Conservation (phyloP, 2,329 filamentous ascomycete genomes). For the Byssoonygena ceratinophila region DNA sequence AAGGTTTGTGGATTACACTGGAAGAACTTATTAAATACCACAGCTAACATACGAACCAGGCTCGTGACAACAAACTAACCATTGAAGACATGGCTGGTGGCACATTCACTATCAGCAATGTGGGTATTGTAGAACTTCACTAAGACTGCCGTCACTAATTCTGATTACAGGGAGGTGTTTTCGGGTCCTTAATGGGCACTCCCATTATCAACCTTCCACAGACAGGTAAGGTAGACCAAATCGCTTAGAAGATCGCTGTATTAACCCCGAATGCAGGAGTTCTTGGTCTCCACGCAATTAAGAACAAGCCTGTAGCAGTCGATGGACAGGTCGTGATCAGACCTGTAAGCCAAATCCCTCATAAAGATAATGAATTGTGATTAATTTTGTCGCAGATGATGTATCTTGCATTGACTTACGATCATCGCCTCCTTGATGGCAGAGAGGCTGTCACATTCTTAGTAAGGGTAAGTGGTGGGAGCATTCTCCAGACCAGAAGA, state of each 20-base stretch:
- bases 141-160: slow-evolving; percentile 14
- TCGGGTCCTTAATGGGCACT: slow-evolving; percentile 93
- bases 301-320: slow-evolving; percentile 78
- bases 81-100: slow-evolving; percentile 99
- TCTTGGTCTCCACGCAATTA: slow-evolving; percentile 88
- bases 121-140: slow-evolving; percentile 22
- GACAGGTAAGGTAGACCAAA: slow-evolving; percentile 45
- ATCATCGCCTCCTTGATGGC: slow-evolving; percentile 89
- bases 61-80: slow-evolving; percentile 88
- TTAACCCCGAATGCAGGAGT: slow-evolving; percentile 45
- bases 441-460: slow-evolving; percentile 93
- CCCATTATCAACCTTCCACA: slow-evolving; percentile 98
- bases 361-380: neutral
- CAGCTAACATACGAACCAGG: slow-evolving; percentile 42
- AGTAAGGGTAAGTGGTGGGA: slow-evolving; percentile 60
- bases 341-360: slow-evolving; percentile 43
- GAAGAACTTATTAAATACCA: neutral
- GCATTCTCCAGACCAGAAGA: no score
- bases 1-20: slow-evolving; percentile 51
- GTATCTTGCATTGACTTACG: slow-evolving; percentile 95
- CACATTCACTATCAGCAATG: slow-evolving; percentile 96
- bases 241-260: neutral
- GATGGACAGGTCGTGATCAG: slow-evolving; percentile 92
- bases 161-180: slow-evolving; percentile 62
- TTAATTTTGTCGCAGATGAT: slow-evolving; percentile 57